phyloP scores from a whole-genome alignment of 495 filamentous ascomycete species.

The Tuber melanosporum region DNA sequence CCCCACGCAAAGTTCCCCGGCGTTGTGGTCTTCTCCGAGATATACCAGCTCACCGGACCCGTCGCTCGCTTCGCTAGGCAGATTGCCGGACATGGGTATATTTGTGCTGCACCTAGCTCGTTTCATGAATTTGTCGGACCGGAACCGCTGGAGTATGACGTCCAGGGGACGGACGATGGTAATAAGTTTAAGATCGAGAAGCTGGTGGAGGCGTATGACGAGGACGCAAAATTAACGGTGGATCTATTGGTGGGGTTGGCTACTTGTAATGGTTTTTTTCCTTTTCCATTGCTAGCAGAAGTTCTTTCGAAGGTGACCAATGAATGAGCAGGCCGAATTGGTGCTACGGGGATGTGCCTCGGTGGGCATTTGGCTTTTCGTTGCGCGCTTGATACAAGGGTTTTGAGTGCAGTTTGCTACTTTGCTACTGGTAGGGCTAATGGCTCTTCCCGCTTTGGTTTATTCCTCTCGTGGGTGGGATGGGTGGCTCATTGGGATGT shows the following conservation, averaged over 20 bases:
- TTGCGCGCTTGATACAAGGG: conserved; percentile 68
- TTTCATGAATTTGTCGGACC: conserved; percentile 92
- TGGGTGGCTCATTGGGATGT: conserved; percentile 7
- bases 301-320: not conserved
- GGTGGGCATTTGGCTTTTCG: conserved; percentile 86
- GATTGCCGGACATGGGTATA: conserved; percentile 89
- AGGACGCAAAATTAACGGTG: conserved; percentile 69
- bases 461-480: not conserved
- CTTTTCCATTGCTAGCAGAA: not conserved
- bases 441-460: not conserved
- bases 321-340: conserved; percentile 56
- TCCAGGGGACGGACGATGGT: conserved; percentile 76
- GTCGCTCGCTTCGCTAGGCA: conserved; percentile 86
- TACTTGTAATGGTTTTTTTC: conserved; percentile 57
- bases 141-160: conserved; percentile 78
- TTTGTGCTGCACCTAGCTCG: conserved; percentile 79
- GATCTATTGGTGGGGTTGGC: conserved; percentile 64
- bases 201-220: conserved; percentile 84
- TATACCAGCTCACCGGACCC: conserved; percentile 95
- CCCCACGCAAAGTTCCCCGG: conserved; percentile 84
- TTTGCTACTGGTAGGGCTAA: conserved; percentile 61
- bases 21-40: conserved; percentile 87
- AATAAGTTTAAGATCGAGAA: conserved; percentile 82
- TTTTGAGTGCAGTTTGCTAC: conserved; percentile 74
- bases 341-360: conserved; percentile 90